Base-by-base conservation (phyloP, 371 early-diverging fungal genomes). In the Batkoa obscura region DNA sequence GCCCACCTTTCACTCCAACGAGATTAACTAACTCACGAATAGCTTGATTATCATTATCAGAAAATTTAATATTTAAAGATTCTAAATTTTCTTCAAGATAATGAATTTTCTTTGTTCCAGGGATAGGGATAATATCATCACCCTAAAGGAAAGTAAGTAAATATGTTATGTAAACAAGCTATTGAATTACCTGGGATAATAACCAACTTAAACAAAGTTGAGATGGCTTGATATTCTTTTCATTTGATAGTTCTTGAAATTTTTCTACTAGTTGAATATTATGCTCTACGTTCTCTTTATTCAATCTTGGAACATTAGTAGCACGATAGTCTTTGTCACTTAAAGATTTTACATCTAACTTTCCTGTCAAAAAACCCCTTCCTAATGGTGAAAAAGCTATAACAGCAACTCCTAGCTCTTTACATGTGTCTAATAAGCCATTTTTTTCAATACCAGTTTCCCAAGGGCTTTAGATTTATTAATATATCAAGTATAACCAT, bases 181-280 rank as follows among this genome's bases (percentile, higher is more conserved):
- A 45, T n/a, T 15, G 15, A 15, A 45, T n/a, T 45, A 45, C 50
- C 50, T 72, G 72, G 6, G 68, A 64, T 52, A 76, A 60, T 6
- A 81, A 66, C 79, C 82, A 81, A 0, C 77, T 73, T 39, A 81
- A 63, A 6, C 67, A 67, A 13, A 79, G 57, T 59, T 78, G 74
- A 4, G 67, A 54, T 1, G 71, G 54, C 1, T 68, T 67, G 36
- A 61, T 57, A 2, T 66, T 64, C 52, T 74, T 75, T 56, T 65
- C 59, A 10, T 56, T 59, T 13, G 77, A 76, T 8, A 76, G 38
- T 0, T 30, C 60, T 13, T 65, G 55, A 32, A 79, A 63, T 31
- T 66, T 68, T 13, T 71, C 60, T 8, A 73, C 78, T 9, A 79
- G 62, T 60, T 72, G 66, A 31, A 77, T 58, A 58, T 79, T 79